Base-by-base conservation (phyloP, 2,329 filamentous ascomycete species). In the Akanthomyces muscarius region DNA sequence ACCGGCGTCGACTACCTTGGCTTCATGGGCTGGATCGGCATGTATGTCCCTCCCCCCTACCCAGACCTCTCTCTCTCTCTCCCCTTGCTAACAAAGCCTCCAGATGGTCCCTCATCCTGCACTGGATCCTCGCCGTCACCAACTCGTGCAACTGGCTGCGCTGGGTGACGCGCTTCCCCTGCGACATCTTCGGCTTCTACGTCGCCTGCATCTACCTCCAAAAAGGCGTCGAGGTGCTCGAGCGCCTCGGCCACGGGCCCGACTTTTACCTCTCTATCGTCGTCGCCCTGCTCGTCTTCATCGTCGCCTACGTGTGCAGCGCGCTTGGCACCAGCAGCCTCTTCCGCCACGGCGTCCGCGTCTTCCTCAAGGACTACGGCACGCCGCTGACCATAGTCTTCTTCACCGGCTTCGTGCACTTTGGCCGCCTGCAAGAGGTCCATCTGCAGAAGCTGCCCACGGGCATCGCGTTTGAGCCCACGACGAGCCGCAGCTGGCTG, bases 111-210 rank as follows among this genome's bases (percentile, higher is more conserved):
- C 78, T 96, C 23, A 80, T 93, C 28, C 88, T 96, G 76, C 92
- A 96, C 76, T 93, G 89, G 89, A 79, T 92, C 48, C 83, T 96
- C 23, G 92, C 92, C 55, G 80, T 91, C 62, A 91, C 90, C 13
- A 97, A 97, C 73, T 87, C 91, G 1, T 96, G 92, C 79, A 95
- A 96, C 75, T 89, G 84, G 70, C 81, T 97, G n/a, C 88, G 87
- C 71, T 96, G 93, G 74, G 92, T 97, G 25, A 97, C 92, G 1
- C 85, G 91, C 16, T 97, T 97, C 73, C 92, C 91, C 28, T 96
- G 92, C 76, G 92, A 97, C 74, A 95, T 94, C 70, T 96, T 97
- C 68, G 92, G 92, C 57, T 96, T 96, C 77, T 96, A 96, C 72
- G 92, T 96, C 54, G 92, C 92, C 63, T 92, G 90, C 72, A 94